A percentile compares a stretch with the other conserved stretches of the same genome.
phyloP scores from a whole-genome alignment of 139 green algal species.

The Tetradesmus obliquus region DNA sequence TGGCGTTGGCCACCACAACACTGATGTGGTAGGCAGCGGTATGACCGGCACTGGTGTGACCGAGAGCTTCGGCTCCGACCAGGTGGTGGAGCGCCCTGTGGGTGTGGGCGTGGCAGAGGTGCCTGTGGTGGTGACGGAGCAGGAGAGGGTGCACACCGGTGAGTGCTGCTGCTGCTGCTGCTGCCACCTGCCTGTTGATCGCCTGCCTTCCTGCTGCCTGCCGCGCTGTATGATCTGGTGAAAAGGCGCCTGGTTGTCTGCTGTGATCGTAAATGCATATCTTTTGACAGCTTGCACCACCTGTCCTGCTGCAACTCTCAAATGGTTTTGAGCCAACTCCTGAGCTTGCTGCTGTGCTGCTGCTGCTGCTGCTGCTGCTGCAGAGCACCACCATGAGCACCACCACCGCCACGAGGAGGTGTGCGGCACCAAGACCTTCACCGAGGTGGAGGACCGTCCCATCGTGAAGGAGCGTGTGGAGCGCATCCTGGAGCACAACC shows the following conservation, averaged over 20 bases:
- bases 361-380: not conserved
- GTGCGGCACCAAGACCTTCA: slow-evolving; percentile 38
- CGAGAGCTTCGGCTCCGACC: not conserved
- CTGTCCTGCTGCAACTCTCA: not conserved
- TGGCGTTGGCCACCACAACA: not conserved
- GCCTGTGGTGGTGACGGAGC: slow-evolving; percentile 36
- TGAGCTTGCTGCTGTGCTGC: not conserved
- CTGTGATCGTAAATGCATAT: no score
- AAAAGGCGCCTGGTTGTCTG: no score
- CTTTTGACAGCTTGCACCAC: no score
- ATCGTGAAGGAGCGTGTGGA: slow-evolving; percentile 12
- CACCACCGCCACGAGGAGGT: slow-evolving; percentile 30
- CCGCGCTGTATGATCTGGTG: no score
- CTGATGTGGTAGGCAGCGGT: not conserved
- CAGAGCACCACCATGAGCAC: slow-evolving; percentile 3
- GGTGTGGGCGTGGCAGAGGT: slow-evolving; percentile 35
- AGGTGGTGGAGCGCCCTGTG: slow-evolving; percentile 1
- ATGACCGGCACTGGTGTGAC: not conserved
- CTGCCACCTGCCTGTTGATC: not conserved
- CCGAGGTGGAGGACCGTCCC: slow-evolving; percentile 1
- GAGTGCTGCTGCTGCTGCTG: not conserved
- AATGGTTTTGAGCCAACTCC: not conserved
- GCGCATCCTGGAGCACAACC: slow-evolving; percentile 5
- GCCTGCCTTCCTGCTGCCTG: no score
- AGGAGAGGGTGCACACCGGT: not conserved